Conservation (phyloP, 176 grass and related monocot species). For the Chrysopogon serrulatus region DNA sequence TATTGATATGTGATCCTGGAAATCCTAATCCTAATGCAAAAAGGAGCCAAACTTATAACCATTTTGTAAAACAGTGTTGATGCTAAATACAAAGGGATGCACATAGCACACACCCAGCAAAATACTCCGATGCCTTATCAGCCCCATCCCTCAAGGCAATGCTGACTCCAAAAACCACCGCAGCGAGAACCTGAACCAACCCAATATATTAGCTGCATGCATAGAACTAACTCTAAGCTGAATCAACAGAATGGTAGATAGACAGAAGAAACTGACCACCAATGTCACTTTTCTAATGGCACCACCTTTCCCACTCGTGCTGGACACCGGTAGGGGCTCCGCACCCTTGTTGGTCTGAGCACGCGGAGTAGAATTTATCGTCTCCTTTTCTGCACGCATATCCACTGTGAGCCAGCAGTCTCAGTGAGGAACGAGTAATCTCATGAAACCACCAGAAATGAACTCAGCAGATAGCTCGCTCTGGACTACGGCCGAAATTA, state of each 20-base stretch:
- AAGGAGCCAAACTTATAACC: background rate
- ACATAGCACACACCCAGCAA: conserved; percentile 71
- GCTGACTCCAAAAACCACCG: conserved; percentile 66
- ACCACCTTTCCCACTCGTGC: background rate
- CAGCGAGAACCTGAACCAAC: conserved; percentile 61
- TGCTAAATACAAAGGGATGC: conserved; percentile 21
- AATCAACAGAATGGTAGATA: background rate
- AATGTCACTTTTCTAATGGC: conserved; percentile 48
- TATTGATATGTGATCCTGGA: background rate
- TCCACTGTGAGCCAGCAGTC: background rate
- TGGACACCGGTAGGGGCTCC: background rate
- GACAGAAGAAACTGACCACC: conserved; percentile 33
- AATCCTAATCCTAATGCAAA: background rate
- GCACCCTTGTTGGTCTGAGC: background rate
- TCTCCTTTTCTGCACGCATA: conserved; percentile 15
- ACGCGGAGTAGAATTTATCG: background rate
- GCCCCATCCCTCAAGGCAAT: conserved; percentile 67
- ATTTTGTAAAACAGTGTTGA: background rate
- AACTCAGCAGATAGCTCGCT: background rate
- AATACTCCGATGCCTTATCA: conserved; percentile 84
- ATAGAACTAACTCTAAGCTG: background rate
- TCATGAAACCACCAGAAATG: background rate
- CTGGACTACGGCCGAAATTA: background rate
- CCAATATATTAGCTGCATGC: background rate
- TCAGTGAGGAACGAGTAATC: background rate